phyloP scores from a whole-genome alignment of 164 flowering plant genomes.

The Saururus chinensis region DNA sequence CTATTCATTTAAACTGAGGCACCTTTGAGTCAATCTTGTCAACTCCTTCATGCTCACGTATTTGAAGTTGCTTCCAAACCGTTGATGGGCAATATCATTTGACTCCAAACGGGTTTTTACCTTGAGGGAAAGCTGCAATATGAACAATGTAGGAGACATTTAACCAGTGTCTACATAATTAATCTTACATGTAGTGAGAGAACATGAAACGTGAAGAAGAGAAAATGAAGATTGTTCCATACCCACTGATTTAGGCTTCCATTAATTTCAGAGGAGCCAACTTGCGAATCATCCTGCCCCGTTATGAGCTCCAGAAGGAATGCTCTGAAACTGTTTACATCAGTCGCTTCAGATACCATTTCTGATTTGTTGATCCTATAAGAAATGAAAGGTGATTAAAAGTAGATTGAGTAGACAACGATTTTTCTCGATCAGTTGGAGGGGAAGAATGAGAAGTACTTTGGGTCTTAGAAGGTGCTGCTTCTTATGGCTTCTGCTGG shows the following conservation, averaged over 20 bases:
- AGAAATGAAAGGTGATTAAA: not conserved
- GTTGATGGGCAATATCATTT: constrained; percentile 36
- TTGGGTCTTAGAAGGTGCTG: constrained; percentile 51
- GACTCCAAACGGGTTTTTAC: constrained; percentile 27
- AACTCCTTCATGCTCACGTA: constrained; percentile 44
- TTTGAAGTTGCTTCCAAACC: constrained; percentile 46
- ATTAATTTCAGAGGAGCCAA: constrained; percentile 18
- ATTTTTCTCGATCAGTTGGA: not conserved
- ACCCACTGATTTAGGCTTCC: constrained; percentile 55
- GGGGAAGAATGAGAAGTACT: constrained; percentile 24
- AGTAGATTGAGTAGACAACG: not conserved
- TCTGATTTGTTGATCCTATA: constrained; percentile 33
- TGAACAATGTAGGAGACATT: no score
- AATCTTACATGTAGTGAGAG: not conserved
- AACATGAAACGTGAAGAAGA: no score
- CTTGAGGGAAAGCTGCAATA: constrained; percentile 19
- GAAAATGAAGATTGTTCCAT: constrained; percentile 1
- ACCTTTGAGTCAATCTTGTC: constrained; percentile 31
- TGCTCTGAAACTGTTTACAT: constrained; percentile 64
- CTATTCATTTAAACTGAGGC: constrained; percentile 36
- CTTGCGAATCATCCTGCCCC: constrained; percentile 33
- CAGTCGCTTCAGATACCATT: constrained; percentile 29
- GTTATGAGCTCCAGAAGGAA: constrained; percentile 68
- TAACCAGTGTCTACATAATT: no score
- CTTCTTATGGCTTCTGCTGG: constrained; percentile 21